Percentiles rank a stretch among this genome's conserved stretches.
Evolutionary conservation across 176 grass and related monocot genomes (phyloP).

Genomic region (Phragmites australis): DNA sequence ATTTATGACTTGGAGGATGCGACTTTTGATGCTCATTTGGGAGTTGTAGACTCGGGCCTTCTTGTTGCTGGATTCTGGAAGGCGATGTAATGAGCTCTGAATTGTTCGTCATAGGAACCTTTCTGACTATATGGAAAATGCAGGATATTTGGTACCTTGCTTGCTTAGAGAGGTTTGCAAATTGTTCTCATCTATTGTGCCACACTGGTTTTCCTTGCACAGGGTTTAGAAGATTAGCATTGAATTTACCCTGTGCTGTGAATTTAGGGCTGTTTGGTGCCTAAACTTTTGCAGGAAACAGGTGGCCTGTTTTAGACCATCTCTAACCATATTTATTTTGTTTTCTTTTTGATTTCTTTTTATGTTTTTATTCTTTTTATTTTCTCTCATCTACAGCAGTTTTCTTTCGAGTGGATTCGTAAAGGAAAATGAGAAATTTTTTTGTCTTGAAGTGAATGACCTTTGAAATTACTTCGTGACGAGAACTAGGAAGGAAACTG

Average conservation of each 20-base stretch:
- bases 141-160: conserved; percentile 1
- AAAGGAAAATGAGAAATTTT: too few species aligned
- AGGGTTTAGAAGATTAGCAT: background rate
- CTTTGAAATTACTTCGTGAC: too few species aligned
- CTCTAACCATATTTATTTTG: too few species aligned
- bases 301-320: too few species aligned
- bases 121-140: conserved; percentile 31
- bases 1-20: conserved; percentile 30
- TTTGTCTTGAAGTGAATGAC: too few species aligned
- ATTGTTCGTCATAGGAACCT: conserved; percentile 34
- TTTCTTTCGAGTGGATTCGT: too few species aligned
- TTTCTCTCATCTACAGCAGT: too few species aligned
- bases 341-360: too few species aligned
- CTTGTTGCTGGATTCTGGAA: conserved; percentile 22
- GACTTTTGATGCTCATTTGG: background rate
- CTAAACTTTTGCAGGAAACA: too few species aligned
- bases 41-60: background rate
- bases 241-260: background rate
- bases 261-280: background rate
- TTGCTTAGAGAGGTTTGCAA: background rate
- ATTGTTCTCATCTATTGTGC: background rate
- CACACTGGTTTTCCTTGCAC: background rate
- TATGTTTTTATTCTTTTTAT: too few species aligned
- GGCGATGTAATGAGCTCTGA: conserved; percentile 18
- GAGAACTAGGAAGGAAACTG: too few species aligned